phyloP scores from a whole-genome alignment of 2,329 filamentous ascomycete species.

The Fusarium tricinctum region DNA sequence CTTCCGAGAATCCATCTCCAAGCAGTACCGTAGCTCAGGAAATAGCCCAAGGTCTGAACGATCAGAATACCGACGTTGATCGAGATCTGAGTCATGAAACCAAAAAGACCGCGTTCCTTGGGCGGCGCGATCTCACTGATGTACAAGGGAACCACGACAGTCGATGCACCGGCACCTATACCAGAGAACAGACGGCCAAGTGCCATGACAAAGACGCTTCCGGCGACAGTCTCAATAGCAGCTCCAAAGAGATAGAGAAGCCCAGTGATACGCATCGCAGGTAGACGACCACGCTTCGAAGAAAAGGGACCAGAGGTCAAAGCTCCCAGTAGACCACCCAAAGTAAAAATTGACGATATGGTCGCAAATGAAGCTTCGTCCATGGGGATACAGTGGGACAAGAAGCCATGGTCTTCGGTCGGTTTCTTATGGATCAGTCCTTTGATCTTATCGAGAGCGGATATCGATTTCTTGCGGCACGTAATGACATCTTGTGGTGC shows the following conservation, averaged over 20 bases:
- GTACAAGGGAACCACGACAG: conserved; percentile 94
- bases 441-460: conserved; percentile 48
- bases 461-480: conserved; percentile 73
- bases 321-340: conserved; percentile 89
- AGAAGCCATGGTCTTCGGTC: conserved; percentile 51
- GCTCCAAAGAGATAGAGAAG: conserved; percentile 83
- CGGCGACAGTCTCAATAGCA: conserved; percentile 78
- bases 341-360: conserved; percentile 89
- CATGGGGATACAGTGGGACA: conserved; percentile 91
- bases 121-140: conserved; percentile 91
- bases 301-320: conserved; percentile 84
- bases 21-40: conserved; percentile 81
- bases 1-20: conserved; percentile 88
- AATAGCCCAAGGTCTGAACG: conserved; percentile 88
- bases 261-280: conserved; percentile 82
- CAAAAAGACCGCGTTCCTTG: conserved; percentile 81
- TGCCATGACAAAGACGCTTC: conserved; percentile 75
- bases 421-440: conserved; percentile 48
- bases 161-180: conserved; percentile 86
- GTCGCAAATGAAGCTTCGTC: conserved; percentile 83
- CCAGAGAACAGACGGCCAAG: conserved; percentile 85
- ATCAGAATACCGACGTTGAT: conserved; percentile 91
- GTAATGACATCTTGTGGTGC: conserved; percentile 94
- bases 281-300: conserved; percentile 79
- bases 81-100: conserved; percentile 89